phyloP scores from a whole-genome alignment of 768 basidiomycete genomes.

The Hericium erinaceus region DNA sequence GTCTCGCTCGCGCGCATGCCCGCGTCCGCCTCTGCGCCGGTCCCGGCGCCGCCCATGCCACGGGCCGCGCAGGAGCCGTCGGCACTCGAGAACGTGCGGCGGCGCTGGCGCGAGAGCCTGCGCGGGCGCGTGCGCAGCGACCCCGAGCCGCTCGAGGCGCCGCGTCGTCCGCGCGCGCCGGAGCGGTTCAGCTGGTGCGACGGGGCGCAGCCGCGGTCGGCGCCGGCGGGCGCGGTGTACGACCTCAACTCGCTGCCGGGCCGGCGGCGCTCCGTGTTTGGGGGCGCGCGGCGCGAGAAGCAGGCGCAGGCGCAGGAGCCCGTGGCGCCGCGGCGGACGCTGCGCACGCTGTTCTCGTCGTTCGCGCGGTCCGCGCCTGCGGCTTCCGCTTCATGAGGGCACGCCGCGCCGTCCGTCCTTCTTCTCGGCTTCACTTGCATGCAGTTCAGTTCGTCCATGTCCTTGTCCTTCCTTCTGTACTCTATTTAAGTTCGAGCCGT shows the following conservation, averaged over 20 bases:
- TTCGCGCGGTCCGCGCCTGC: neutral
- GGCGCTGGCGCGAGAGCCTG: neutral
- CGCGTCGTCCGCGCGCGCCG: neutral
- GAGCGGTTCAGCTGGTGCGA: neutral
- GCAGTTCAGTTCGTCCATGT: too few relatives aligned
- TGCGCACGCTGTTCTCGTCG: conserved; percentile 1
- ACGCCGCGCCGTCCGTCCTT: too few relatives aligned
- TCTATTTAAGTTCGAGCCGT: too few relatives aligned
- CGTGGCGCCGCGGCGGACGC: neutral
- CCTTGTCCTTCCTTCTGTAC: too few relatives aligned
- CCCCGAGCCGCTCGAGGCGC: neutral
- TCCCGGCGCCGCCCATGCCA: neutral
- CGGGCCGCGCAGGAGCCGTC: neutral
- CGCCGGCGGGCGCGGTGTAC: neutral
- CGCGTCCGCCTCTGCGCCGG: neutral
- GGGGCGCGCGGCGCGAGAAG: neutral
- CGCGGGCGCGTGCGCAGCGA: neutral
- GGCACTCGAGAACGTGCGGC: neutral
- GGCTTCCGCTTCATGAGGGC: too few relatives aligned
- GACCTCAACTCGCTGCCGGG: neutral
- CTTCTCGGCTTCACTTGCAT: too few relatives aligned
- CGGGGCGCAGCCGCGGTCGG: too few relatives aligned
- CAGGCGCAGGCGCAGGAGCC: neutral
- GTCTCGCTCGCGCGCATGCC: conserved; percentile 10
- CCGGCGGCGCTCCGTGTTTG: neutral